Evolutionary conservation across 495 filamentous ascomycete species (phyloP), one percentile per base, ranked within the genome.

Genomic region (Aspergillus coremiiformis): DNA sequence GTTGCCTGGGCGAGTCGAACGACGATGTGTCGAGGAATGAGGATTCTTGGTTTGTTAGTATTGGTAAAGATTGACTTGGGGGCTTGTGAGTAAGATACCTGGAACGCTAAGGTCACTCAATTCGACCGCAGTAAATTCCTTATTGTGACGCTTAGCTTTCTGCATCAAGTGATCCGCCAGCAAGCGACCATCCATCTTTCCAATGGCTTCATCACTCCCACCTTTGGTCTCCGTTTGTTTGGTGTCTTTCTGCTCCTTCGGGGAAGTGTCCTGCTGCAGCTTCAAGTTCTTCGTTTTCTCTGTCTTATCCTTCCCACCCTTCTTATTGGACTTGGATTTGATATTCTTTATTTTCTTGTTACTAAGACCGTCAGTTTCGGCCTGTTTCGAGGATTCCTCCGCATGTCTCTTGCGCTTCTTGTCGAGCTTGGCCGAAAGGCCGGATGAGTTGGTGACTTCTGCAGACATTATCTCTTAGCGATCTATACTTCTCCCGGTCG

Each of bases 81-180:
- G 1, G 27, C 3, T 30, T 30, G 27, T 9, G 2, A 21, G 11
- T 21, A 21, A 57, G 76, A 61, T 73, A 92, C 90, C 86, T 57
- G 90, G 85, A 44, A 98, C 78, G 52, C 86, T 83, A 54, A 83
- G 70, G 66, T 95, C 91, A 51, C 84, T 83, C 32, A 95, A 68
- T 66, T 98, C 93, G 19, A 96, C 79, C 1, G 79, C 73, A 56
- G 84, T 95, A 44, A 96, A 63, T 41, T 91, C 81, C 30, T 81
- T 84, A 24, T 88, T 84, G 57, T 87, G 91, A n/a, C 82, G 78
- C 57, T 79, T 81, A 33, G 84, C 84, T 59, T 84, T 81, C 61
- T 92, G 83, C n/a, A 82, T 83, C 52, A 95, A 68, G 64, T 95
- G 82, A 66, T 97, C 93, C 0, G 91, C 86, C n/a, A 95, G 66